Evolutionary conservation across 805 yeast genomes (phyloP), one percentile per base, ranked within the genome.

Genomic region (Scheffersomyces lignosus): DNA sequence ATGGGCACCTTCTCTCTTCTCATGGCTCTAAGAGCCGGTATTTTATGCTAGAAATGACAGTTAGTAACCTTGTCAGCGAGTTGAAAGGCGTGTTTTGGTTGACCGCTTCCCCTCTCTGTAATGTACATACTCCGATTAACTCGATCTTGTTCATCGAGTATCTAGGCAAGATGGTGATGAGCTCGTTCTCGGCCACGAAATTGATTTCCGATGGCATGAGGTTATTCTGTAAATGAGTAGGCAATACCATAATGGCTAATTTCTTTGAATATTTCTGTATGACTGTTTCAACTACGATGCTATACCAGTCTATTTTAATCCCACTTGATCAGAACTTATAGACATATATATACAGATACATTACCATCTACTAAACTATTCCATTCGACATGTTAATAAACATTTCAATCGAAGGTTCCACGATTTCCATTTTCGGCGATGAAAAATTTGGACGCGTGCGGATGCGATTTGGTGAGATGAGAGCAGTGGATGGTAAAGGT

Each of bases 111-210:
- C n/a, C n/a, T n/a, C n/a, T n/a, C n/a, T n/a, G n/a, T n/a, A n/a
- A n/a, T n/a, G 22, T 37, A 66, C 75, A 31, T 70, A 75, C 78
- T 3, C 90, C 87, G 31, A 83, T 80, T 30, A 86, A 67, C 30
- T 75, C 77, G 14, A 82, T 62, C n/a, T 80, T 70, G 24, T 77
- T 78, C 78, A 84, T 73, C 2, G 81, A 62, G 53, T 82, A 85
- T 40, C 93, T 71, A 4, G 97, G 96, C n/a, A 89, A 70, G 8
- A 90, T 81, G 16, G 80, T 74, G 5, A 89, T 73, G 3, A 58
- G 61, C 40, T 83, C 88, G 56, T 85, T 87, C 54, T 93, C 97
- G 2, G 95, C 93, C 18, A 88, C 66, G 51, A 87, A 93, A 47
- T 80, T 85, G 29, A 90, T 70, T 56, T 91, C 98, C 13, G 81